phyloP scores from a whole-genome alignment of 2,329 filamentous ascomycete species.

The Acrocalymma vagum region DNA sequence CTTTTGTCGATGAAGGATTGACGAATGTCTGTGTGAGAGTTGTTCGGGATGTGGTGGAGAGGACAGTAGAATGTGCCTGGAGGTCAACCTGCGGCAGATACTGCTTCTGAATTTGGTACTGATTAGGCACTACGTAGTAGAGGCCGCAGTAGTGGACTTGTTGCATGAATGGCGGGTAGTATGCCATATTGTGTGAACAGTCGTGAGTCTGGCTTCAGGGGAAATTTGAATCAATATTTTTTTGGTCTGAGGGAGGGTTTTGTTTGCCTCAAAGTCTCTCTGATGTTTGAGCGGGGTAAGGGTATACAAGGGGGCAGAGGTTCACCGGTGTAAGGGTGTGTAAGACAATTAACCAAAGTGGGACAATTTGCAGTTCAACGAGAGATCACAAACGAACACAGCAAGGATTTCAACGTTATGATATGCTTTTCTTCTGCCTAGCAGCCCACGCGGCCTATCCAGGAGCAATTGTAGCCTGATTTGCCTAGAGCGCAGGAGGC shows the following conservation, averaged over 20 bases:
- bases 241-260: too few relatives aligned
- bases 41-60: slow-evolving; percentile 63
- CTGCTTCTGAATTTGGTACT: slow-evolving; percentile 16
- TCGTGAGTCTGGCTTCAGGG: too few relatives aligned
- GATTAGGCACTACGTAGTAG: slow-evolving; percentile 30
- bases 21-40: slow-evolving; percentile 66
- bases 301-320: too few relatives aligned
- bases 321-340: too few relatives aligned
- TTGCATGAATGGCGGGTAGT: too few relatives aligned
- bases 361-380: background rate
- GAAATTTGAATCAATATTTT: too few relatives aligned
- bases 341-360: too few relatives aligned
- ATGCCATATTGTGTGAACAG: too few relatives aligned
- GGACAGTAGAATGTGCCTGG: slow-evolving; percentile 67
- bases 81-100: slow-evolving; percentile 68
- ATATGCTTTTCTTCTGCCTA: slow-evolving; percentile 16
- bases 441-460: slow-evolving; percentile 6
- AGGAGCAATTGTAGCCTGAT: slow-evolving; percentile 4
- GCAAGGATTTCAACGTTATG: slow-evolving; percentile 5
- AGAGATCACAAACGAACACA: slow-evolving; percentile 1
- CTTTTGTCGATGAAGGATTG: slow-evolving; percentile 60
- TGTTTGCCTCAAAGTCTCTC: too few relatives aligned
- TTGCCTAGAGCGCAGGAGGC: background rate
- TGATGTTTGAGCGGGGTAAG: too few relatives aligned
- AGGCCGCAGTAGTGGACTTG: slow-evolving; percentile 34